phyloP scores from a whole-genome alignment of 2,329 filamentous ascomycete genomes.

The Beauveria caledonica region DNA sequence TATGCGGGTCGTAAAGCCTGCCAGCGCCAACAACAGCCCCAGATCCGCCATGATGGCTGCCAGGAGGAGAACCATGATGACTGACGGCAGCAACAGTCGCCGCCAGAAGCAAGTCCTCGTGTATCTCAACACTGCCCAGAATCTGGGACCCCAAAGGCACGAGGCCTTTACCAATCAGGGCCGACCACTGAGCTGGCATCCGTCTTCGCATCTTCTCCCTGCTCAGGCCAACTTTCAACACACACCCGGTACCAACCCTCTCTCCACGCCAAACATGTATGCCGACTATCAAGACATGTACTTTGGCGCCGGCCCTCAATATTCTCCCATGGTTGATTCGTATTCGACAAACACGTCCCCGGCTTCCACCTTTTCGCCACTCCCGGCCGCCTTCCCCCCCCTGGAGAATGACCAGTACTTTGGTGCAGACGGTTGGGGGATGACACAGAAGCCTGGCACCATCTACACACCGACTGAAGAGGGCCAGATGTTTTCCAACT shows the following conservation, averaged over 20 bases:
- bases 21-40: constrained; percentile 62
- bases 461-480: constrained; percentile 20
- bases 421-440: constrained; percentile 30
- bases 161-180: constrained; percentile 24
- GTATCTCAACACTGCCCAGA: constrained; percentile 24
- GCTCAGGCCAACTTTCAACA: constrained; percentile 25
- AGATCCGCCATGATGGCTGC: constrained; percentile 40
- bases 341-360: constrained; percentile 55
- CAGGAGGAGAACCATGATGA: constrained; percentile 49
- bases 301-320: constrained; percentile 30
- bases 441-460: constrained; percentile 22
- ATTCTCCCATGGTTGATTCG: constrained; percentile 43
- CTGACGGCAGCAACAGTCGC: constrained; percentile 37
- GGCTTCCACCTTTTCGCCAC: constrained; percentile 44
- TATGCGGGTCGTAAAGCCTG: constrained; percentile 57
- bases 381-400: constrained; percentile 38
- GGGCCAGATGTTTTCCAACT: constrained; percentile 21
- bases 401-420: constrained; percentile 32
- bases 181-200: constrained; percentile 71
- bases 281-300: constrained; percentile 35
- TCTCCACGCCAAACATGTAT: constrained; percentile 28
- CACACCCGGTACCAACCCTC: constrained; percentile 24
- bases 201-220: constrained; percentile 41
- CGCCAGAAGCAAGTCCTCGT: constrained; percentile 41
- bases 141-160: constrained; percentile 13